Base-by-base conservation (phyloP, 2,329 filamentous ascomycete species). In the Talaromyces islandicus region DNA sequence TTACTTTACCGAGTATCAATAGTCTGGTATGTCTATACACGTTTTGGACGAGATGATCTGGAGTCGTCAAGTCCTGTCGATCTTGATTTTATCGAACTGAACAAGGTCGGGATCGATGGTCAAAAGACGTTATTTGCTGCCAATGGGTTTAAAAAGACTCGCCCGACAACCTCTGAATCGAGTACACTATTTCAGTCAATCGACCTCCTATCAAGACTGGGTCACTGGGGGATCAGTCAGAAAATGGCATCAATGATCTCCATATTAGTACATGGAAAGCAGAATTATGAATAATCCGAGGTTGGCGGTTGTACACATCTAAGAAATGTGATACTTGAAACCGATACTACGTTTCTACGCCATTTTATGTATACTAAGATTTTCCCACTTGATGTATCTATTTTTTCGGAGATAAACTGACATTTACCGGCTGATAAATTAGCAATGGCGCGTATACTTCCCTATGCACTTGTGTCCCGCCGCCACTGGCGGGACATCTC, bases 21-120 rank as follows among this genome's bases (percentile, higher is more conserved):
- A 32, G 63, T 62, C n/a, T 67, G 65, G 63, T 68, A 65, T 56
- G 68, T 64, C 38, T 68, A 67, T 29, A 61, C 57, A 19, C 57
- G 51, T 19, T 59, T 59, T 54, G 57, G 57, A 19, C 38, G 57
- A 38, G 57, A 59, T 38, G 46, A 27, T 24, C 14, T 14, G 30
- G 10, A 24, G 24, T 50, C 30, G 1, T 43, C 9, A 11, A 29
- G n/a, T 4, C 30, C 25, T 29, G 38, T 48, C 11, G 30, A 41
- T 3, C 6, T 58, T 11, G 52, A 50, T 6, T 59, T 59, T 29
- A 35, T 51, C 6, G 57, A 59, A 19, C 9, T 59, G 7, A 21
- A 10, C 17, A 29, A 32, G 7, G 30, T 27, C 30, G 57, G 51
- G 7, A 59, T 59, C 7, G 57, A 59, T 11, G 38, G 50, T n/a